A percentile compares a stretch with the other conserved stretches of the same genome.
Evolutionary conservation across 78 protist species (phyloP).

Genomic region (Planoprotostelium fungivorum): DNA sequence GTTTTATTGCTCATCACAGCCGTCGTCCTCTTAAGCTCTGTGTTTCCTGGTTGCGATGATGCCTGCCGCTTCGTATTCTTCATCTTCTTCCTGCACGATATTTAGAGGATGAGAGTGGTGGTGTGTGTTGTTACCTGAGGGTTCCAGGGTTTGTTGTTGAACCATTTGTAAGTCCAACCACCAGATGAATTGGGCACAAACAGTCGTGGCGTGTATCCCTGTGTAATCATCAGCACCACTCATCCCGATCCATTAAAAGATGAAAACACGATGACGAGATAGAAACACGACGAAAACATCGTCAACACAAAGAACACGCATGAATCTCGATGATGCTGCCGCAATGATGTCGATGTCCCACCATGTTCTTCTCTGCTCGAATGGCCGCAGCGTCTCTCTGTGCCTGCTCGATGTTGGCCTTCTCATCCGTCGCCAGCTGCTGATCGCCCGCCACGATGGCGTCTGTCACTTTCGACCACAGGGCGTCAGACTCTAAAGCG

Average conservation of each 20-base stretch:
- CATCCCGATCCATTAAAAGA: too few species aligned
- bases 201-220: not conserved
- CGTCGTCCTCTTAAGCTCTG: too few species aligned
- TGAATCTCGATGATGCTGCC: too few species aligned
- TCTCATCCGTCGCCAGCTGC: conserved; percentile 31
- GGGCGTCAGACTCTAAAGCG: not conserved
- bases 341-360: too few species aligned
- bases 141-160: not conserved
- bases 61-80: not conserved
- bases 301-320: too few species aligned
- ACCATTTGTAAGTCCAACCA: not conserved
- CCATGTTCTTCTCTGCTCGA: conserved; percentile 14
- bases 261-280: too few species aligned
- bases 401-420: conserved; percentile 28
- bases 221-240: too few species aligned
- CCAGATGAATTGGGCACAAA: not conserved
- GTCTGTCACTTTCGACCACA: conserved; percentile 37
- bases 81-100: not conserved
- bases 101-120: too few species aligned
- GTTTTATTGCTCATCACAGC: too few species aligned
- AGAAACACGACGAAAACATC: too few species aligned
- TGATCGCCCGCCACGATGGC: conserved; percentile 22
- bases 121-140: not conserved
- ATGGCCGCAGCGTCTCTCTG: conserved; percentile 49
- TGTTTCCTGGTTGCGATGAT: not conserved